Base-by-base conservation (phyloP, 192 early-diverging fungal species). In the Phycomyces nitens region DNA sequence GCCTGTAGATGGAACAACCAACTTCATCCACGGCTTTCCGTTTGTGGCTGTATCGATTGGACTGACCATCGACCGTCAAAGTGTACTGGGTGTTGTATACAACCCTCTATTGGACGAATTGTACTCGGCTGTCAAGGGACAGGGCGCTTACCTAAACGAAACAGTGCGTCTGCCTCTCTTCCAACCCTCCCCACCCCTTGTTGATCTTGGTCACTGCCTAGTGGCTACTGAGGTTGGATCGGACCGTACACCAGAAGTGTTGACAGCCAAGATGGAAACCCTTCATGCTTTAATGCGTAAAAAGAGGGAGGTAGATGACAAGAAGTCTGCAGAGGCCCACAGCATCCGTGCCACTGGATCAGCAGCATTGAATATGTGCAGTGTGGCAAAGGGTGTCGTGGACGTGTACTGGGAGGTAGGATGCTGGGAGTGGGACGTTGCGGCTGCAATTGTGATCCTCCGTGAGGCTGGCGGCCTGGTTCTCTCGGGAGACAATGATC, bases 321-420 rank as follows among this genome's bases (percentile, higher is more conserved):
- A 49, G 4, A 15, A 14, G 21, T 49, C 62, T 18, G 62, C 51
- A 7, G 73, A 78, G 18, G 78, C 84, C 3, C 89, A 90, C 44
- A 91, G 92, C 34, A 77, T 95, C 21, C 84, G 96, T 6, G 73
- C 85, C 26, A 67, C 86, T 0, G 96, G 95, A 0, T 85, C 87
- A 23, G 94, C 90, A 2, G 88, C 91, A 0, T 67, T 93, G 22
- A 88, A 88, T 54, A 78, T 95, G 77, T 86, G 89, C 56, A 76
- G 83, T 34, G 85, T 94, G 27, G 93, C 94, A 10, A 84, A 90
- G 47, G 95, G 94, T 22, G 77, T 84, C 14, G 74, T 87, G 7
- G 95, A 99, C 66, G 68, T 90, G 7, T 97, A 94, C 73, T 99
- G 93, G 92, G 96, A 99, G 71, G 80, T 87, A 44, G 96, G 95